phyloP scores from a whole-genome alignment of 495 filamentous ascomycete species.

The Massariosphaeria phaeospora region DNA sequence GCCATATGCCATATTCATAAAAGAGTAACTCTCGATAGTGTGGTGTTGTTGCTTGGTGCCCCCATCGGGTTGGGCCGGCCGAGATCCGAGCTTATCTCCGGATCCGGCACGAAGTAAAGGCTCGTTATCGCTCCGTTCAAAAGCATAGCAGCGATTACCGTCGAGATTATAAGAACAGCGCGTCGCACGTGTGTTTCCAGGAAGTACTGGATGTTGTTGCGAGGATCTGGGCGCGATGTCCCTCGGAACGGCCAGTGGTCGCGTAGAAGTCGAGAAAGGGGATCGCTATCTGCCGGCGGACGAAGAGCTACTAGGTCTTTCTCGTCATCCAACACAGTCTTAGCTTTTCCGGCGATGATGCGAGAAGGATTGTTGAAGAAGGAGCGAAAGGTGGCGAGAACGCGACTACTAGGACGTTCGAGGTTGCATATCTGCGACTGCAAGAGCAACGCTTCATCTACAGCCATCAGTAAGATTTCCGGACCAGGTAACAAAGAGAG shows the following conservation, averaged over 20 bases:
- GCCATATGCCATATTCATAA: too few relatives aligned
- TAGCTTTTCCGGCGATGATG: constrained; percentile 1
- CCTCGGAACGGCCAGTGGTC: constrained; percentile 5
- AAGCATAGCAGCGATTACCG: constrained; percentile 6
- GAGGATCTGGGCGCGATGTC: not conserved
- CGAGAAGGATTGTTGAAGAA: not conserved
- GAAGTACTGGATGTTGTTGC: not conserved
- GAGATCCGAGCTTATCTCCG: not conserved
- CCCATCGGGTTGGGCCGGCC: not conserved
- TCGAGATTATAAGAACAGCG: constrained; percentile 1
- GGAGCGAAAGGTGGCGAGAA: not conserved
- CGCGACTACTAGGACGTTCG: not conserved
- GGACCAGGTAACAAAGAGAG: not conserved
- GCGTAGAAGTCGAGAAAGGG: constrained; percentile 1
- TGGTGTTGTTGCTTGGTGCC: not conserved
- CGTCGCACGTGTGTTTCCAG: not conserved
- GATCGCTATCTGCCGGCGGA: constrained; percentile 1
- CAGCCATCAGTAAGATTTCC: not conserved
- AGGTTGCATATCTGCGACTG: constrained; percentile 2
- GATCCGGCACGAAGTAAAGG: constrained; percentile 7
- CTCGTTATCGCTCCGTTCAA: constrained; percentile 13
- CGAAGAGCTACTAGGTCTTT: constrained; percentile 12
- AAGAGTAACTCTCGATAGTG: not conserved
- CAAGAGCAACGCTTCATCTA: constrained; percentile 10
- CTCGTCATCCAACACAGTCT: not conserved